Percentiles rank a stretch among this genome's conserved stretches.
Evolutionary conservation across 2,329 filamentous ascomycete genomes (phyloP).

Genomic region (Aureobasidium sp.): DNA sequence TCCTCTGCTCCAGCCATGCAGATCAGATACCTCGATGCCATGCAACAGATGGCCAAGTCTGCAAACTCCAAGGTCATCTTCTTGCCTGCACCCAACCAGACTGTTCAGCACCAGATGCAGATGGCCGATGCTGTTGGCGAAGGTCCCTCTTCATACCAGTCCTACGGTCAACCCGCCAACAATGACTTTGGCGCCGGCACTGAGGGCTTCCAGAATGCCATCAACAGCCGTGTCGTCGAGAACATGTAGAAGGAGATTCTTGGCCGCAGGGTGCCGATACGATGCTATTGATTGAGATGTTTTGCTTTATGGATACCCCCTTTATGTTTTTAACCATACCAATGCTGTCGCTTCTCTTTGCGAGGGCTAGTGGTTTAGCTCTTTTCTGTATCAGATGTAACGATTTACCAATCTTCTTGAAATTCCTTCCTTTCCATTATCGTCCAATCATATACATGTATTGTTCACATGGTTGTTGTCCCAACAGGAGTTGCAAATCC

Average conservation of each 20-base stretch:
- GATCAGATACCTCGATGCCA: conserved; percentile 94
- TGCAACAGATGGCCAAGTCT: conserved; percentile 96
- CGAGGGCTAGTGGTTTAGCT: not conserved
- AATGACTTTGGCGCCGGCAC: conserved; percentile 33
- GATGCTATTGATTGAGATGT: not conserved
- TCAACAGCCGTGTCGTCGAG: conserved; percentile 76
- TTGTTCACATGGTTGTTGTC: too few relatives aligned
- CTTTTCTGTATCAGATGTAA: not conserved
- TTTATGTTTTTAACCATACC: not conserved
- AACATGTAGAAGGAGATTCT: conserved; percentile 53
- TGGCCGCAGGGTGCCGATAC: not conserved
- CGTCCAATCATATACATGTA: too few relatives aligned
- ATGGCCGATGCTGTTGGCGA: conserved; percentile 46
- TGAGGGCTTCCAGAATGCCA: conserved; percentile 63
- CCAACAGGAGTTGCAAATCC: too few relatives aligned
- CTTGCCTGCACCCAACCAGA: conserved; percentile 55
- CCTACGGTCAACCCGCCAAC: conserved; percentile 17
- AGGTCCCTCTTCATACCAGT: conserved; percentile 43
- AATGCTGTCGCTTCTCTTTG: not conserved
- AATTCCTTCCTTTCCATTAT: too few relatives aligned
- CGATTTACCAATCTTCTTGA: not conserved
- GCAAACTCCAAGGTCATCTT: conserved; percentile 86
- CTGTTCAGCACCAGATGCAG: conserved; percentile 46
- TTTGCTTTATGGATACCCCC: conserved; percentile 7
- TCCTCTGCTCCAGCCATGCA: conserved; percentile 93